These are phyloP conservation scores for Boletellus ananiceps DNA, from an alignment of 768 basidiomycete genomes.

Conservation along the genomic window DNA sequence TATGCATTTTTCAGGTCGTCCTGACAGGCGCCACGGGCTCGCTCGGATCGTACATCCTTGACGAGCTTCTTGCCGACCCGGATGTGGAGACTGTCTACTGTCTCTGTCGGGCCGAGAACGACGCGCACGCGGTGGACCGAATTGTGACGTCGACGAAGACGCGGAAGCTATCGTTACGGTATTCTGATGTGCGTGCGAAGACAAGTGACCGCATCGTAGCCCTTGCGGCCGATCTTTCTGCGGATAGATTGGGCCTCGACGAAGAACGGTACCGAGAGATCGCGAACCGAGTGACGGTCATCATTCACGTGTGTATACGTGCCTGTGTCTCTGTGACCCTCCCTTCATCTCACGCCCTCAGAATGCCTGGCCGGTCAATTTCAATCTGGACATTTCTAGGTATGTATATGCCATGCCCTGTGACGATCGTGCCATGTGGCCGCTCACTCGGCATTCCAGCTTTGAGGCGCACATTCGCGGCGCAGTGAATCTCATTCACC, in stretches of 20 bases:
- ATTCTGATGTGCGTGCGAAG: not conserved
- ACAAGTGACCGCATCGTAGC: conserved; percentile 32
- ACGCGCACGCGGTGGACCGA: conserved; percentile 40
- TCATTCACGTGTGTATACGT: conserved; percentile 39
- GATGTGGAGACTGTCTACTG: conserved; percentile 43
- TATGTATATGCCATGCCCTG: not conserved
- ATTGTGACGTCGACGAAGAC: conserved; percentile 39
- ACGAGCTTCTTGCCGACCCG: conserved; percentile 36
- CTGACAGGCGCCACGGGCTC: conserved; percentile 53
- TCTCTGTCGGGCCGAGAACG: conserved; percentile 45
- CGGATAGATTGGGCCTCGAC: conserved; percentile 38
- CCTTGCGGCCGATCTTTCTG: conserved; percentile 41
- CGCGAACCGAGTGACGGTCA: conserved; percentile 33
- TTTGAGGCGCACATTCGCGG: conserved; percentile 48
- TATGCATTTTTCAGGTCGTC: conserved; percentile 21
- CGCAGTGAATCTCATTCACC: conserved; percentile 47
- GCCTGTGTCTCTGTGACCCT: no score
- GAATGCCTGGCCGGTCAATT: conserved; percentile 60
- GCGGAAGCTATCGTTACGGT: conserved; percentile 28
- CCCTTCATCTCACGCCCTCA: conserved; percentile 10
- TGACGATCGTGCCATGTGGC: not conserved
- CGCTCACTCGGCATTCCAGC: conserved; percentile 9
- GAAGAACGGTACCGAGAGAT: conserved; percentile 36
- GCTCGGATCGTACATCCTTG: conserved; percentile 51
- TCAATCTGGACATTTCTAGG: conserved; percentile 38